These are phyloP conservation scores for Saccharomycopsis sp. DNA, from an alignment of 805 yeast genomes.

Conservation along the genomic window DNA sequence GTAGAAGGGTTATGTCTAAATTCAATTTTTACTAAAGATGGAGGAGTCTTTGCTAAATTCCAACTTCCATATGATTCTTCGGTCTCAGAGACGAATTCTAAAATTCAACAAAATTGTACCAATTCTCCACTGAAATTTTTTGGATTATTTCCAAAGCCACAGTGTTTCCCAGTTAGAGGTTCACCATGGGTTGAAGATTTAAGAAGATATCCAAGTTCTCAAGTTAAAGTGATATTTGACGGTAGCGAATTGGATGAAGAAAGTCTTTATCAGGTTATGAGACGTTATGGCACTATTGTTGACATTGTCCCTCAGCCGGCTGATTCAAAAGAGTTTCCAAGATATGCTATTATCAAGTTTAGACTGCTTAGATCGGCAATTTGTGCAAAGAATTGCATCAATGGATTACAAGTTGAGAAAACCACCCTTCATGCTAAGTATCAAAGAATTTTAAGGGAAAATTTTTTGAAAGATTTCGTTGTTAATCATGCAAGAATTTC, in stretches of 20 bases:
- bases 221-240: slow-evolving; percentile 61
- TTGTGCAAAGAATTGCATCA: slow-evolving; percentile 83
- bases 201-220: slow-evolving; percentile 62
- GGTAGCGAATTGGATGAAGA: slow-evolving; percentile 70
- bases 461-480: slow-evolving; percentile 49
- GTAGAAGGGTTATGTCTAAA: slow-evolving; percentile 41
- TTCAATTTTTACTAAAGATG: slow-evolving; percentile 74
- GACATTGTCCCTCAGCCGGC: slow-evolving; percentile 59
- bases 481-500: slow-evolving; percentile 75
- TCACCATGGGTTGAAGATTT: slow-evolving; percentile 95
- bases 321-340: slow-evolving; percentile 39
- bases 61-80: slow-evolving; percentile 46
- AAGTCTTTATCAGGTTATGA: slow-evolving; percentile 66
- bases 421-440: slow-evolving; percentile 72
- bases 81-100: slow-evolving; percentile 45
- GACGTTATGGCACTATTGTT: slow-evolving; percentile 79
- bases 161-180: slow-evolving; percentile 75
- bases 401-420: slow-evolving; percentile 62
- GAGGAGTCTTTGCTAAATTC: slow-evolving; percentile 88
- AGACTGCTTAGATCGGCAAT: slow-evolving; percentile 59
- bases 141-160: slow-evolving; percentile 42
- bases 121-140: slow-evolving; percentile 27
- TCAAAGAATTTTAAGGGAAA: slow-evolving; percentile 46
- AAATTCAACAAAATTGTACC: slow-evolving; percentile 39
- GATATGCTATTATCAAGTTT: slow-evolving; percentile 51